phyloP scores from a whole-genome alignment of 805 yeast genomes.

The Candida krabiensis region DNA sequence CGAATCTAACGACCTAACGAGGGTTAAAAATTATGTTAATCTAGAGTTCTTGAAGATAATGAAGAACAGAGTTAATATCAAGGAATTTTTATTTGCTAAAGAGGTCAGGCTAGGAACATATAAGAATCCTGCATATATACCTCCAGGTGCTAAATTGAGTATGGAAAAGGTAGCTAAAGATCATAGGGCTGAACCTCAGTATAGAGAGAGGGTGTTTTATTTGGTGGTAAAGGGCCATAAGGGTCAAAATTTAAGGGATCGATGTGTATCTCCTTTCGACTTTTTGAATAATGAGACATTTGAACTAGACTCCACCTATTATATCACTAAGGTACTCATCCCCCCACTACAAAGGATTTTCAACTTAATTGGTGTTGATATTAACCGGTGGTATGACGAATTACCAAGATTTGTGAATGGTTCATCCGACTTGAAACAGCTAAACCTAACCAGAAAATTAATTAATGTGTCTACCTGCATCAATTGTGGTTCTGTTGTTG shows the following conservation, averaged over 20 bases:
- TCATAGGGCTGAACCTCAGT: conserved; percentile 79
- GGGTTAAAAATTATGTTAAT: conserved; percentile 63
- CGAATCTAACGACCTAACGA: conserved; percentile 67
- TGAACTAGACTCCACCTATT: conserved; percentile 77
- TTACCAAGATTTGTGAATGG: conserved; percentile 46
- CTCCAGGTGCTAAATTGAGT: conserved; percentile 92
- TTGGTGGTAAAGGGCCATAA: conserved; percentile 60
- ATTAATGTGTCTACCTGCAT: conserved; percentile 31
- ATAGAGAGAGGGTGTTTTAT: conserved; percentile 84
- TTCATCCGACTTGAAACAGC: conserved; percentile 12
- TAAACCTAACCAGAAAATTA: conserved; percentile 16
- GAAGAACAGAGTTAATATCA: conserved; percentile 61
- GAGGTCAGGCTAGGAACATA: conserved; percentile 86
- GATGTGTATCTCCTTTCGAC: conserved; percentile 79
- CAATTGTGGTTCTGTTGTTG: conserved; percentile 25
- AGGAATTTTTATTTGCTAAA: conserved; percentile 89
- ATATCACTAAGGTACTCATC: conserved; percentile 76
- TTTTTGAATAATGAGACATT: conserved; percentile 44
- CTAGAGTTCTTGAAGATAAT: conserved; percentile 67
- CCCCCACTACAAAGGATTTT: conserved; percentile 90
- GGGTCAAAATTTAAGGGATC: conserved; percentile 66
- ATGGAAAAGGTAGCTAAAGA: conserved; percentile 61
- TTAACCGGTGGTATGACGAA: conserved; percentile 71
- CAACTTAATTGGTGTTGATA: conserved; percentile 78
- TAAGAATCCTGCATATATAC: conserved; percentile 67